Evolutionary conservation across 768 basidiomycete genomes (phyloP), one percentile per base, ranked within the genome.

Genomic region (Lactifluus subvellereus): DNA sequence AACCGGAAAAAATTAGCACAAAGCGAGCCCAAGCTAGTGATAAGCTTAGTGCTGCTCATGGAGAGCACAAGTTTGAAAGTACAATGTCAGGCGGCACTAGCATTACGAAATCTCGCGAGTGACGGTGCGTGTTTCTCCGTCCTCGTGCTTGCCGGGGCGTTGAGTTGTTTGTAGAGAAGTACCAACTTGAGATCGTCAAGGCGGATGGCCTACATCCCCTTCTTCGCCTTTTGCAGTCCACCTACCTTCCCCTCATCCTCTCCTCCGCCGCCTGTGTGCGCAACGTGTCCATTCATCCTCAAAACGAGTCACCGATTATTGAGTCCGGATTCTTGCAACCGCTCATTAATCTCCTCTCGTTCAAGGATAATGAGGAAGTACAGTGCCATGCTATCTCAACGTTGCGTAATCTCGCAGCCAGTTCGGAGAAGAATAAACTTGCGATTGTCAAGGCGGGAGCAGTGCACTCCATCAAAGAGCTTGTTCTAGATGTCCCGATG

Each of bases 301-400:
- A 87, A 72, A 99, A 99, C 79, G 97, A 98, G 75, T 97, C 94
- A 1, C 97, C 96, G 18, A 99, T 99, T 74, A 99, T 99, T 73
- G 97, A 99, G 70, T 91, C 94, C 40, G 96, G 96, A 20, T 99
- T 99, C 80, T 77, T 98, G 65, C 89, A 93, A 70, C 97, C 97
- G 0, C 78, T 99, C 45, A 98, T 99, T 74, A 94, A 93, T 72
- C 82, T 99, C 37, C 79, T 99, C 22, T 92, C 95, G 1, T 98
- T 98, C 79, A 98, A 98, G 74, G 97, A 99, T 74, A 98, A 98
- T 71, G 97, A 99, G 77, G 97, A 99, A 75, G 94, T 99, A 27
- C 97, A 99, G 73, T 98, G 97, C 71, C 97, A 99, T 70, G 97
- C 97, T 20, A 99, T 99, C 67, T 96, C 94, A 13, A 99, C 97